A percentile compares a stretch with the other conserved stretches of the same genome.
Evolutionary conservation across 208 protist species (phyloP).

Genomic region (Paratrypanosoma confusum): DNA sequence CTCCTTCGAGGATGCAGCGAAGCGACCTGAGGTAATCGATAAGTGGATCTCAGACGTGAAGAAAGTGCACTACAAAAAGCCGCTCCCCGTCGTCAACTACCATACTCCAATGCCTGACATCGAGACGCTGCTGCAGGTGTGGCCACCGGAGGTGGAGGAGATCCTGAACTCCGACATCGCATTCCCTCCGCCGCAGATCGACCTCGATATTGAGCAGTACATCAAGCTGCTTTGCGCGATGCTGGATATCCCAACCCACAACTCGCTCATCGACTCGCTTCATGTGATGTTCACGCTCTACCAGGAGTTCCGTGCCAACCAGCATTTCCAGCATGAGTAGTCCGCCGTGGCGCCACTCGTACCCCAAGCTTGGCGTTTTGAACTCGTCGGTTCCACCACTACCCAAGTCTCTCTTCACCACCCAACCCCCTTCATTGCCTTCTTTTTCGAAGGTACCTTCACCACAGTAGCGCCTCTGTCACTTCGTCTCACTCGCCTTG

Average conservation of each 20-base stretch:
- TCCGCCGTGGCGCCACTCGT: background rate
- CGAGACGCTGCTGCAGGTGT: slow-evolving; percentile 92
- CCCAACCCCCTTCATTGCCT: too few species aligned
- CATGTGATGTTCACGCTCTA: slow-evolving; percentile 98
- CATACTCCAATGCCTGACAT: slow-evolving; percentile 95
- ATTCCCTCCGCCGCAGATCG: slow-evolving; percentile 83
- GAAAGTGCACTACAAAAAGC: slow-evolving; percentile 93
- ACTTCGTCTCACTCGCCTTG: too few species aligned
- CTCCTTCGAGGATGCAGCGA: slow-evolving; percentile 92
- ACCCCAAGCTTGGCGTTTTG: too few species aligned
- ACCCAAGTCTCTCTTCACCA: too few species aligned
- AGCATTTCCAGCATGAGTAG: slow-evolving; percentile 89
- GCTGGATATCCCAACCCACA: slow-evolving; percentile 95
- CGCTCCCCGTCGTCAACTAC: slow-evolving; percentile 92
- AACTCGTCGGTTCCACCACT: too few species aligned
- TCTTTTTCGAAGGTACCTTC: too few species aligned
- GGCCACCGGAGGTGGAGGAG: slow-evolving; percentile 91
- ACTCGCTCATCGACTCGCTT: slow-evolving; percentile 93
- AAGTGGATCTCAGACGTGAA: slow-evolving; percentile 94
- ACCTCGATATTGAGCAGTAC: slow-evolving; percentile 91
- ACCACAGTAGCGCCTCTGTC: too few species aligned
- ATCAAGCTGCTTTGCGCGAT: slow-evolving; percentile 91
- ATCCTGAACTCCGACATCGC: slow-evolving; percentile 84
- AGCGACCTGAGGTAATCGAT: slow-evolving; percentile 90
- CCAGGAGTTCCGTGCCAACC: slow-evolving; percentile 91